Evolutionary conservation across 345 rosid species (phyloP), one percentile per base, ranked within the genome.

Genomic region (Citrus hindsii): DNA sequence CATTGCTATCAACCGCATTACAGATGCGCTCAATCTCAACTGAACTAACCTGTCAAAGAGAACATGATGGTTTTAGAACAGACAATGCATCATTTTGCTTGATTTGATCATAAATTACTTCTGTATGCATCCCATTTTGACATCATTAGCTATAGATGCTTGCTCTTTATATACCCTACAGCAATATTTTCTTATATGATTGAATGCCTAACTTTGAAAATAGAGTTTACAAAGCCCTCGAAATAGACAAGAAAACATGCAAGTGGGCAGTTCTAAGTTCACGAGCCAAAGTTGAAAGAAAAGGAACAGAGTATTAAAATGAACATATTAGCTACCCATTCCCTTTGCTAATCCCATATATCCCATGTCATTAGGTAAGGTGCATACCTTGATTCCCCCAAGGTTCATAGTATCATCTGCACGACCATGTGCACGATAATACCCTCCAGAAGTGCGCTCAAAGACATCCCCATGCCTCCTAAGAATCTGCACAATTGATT

Each of bases 391-490:
- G 78, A 96, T 92, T 40, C 99, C 98, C 53, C 99, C 99, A 35
- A 96, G 90, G 84, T 96, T 96, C 99, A 96, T 94, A 22, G 97
- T 91, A 82, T 96, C 99, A 88, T 96, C 97, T 61, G 99, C 89
- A 64, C 97, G 95, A 7, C 99, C 99, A 38, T 94, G 99, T 42
- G 99, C 99, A 73, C 83, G 97, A 85, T 92, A 96, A 74, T 91
- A 91, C 78, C 97, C 97, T 83, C 83, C 85, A 80, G 93, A 77
- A 76, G 97, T 87, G 42, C 85, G 87, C 85, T 96, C 98, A 81
- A 94, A 92, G 64, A 94, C 76, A 84, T 96, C 99, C n/a, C 98
- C 98, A 58, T 96, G 99, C 82, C 99, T 94, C 69, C 98, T 82
- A 35, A 96, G 88, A 84, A 85, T 73, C 99, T 96, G 85, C 71